phyloP scores from a whole-genome alignment of 1,284 basidiomycete genomes.

The Schizophyllum commune region DNA sequence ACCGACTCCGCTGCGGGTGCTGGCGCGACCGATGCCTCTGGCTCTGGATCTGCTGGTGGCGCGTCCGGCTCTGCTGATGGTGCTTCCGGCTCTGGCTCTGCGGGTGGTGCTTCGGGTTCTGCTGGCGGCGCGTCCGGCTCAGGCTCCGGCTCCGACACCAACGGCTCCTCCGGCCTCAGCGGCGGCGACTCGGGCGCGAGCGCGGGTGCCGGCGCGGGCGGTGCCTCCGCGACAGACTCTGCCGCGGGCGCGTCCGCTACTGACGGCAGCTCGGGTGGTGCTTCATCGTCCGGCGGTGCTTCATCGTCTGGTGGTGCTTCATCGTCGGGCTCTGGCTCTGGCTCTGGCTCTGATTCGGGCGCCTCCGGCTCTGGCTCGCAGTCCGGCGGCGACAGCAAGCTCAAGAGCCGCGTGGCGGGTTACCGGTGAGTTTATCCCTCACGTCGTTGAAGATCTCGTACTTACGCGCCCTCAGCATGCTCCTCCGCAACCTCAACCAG shows the following conservation, averaged over 20 bases:
- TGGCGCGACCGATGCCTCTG: slow-evolving; percentile 13
- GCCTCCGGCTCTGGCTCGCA: slow-evolving; percentile 7
- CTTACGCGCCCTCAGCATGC: no score
- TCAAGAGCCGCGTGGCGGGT: no score
- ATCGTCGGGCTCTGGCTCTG: no score
- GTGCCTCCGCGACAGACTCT: slow-evolving; percentile 14
- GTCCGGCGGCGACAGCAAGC: slow-evolving; percentile 14
- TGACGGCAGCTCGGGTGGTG: slow-evolving; percentile 12
- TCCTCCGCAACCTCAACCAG: no score
- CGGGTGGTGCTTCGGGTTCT: slow-evolving; percentile 6
- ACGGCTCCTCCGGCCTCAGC: slow-evolving; percentile 1
- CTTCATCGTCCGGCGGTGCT: slow-evolving; percentile 12
- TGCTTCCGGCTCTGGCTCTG: slow-evolving; percentile 10
- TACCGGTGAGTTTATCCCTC: no score
- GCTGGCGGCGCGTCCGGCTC: slow-evolving; percentile 17
- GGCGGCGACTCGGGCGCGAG: slow-evolving; percentile 3
- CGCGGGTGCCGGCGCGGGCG: no score
- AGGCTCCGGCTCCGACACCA: slow-evolving; percentile 6
- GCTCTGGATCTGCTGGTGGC: slow-evolving; percentile 13
- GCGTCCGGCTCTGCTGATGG: slow-evolving; percentile 11
- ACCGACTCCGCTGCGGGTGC: slow-evolving; percentile 3
- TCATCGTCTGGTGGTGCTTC: no score
- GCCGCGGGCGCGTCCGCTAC: slow-evolving; percentile 5
- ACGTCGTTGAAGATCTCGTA: no score
- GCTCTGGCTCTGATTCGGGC: slow-evolving; percentile 8